Evolutionary conservation across 2,329 filamentous ascomycete genomes (phyloP).

Genomic region (Claviceps monticola): DNA sequence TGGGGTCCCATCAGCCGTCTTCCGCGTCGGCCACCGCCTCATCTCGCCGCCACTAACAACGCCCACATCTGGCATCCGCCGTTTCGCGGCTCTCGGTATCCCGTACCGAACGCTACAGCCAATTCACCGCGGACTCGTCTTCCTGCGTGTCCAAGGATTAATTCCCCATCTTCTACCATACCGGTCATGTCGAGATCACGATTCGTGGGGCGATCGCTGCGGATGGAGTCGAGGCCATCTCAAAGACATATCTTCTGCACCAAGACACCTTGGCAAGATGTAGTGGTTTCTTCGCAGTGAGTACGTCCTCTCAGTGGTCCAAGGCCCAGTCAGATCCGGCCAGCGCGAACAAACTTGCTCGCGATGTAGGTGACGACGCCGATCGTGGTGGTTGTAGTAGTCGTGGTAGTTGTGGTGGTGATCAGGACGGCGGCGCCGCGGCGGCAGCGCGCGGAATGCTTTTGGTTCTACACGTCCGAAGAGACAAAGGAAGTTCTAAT

Average conservation of each 20-base stretch:
- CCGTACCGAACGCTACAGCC: slow-evolving; percentile 14
- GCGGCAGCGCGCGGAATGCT: neutral
- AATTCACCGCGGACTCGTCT: slow-evolving; percentile 63
- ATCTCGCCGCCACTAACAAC: too few relatives aligned
- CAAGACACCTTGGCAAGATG: slow-evolving; percentile 76
- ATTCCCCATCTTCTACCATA: slow-evolving; percentile 74
- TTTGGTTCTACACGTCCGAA: slow-evolving; percentile 9
- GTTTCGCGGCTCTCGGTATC: too few relatives aligned
- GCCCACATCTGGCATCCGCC: too few relatives aligned
- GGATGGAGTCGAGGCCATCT: slow-evolving; percentile 32
- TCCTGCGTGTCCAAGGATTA: slow-evolving; percentile 71
- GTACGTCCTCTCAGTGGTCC: slow-evolving; percentile 64
- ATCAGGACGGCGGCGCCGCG: too few relatives aligned
- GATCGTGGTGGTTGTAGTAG: neutral
- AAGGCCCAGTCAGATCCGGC: slow-evolving; percentile 17
- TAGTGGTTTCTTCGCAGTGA: slow-evolving; percentile 87
- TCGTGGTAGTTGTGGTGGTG: neutral
- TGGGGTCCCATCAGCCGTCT: too few relatives aligned
- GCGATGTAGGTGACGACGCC: slow-evolving; percentile 9
- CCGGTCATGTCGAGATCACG: slow-evolving; percentile 84
- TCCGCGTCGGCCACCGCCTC: too few relatives aligned
- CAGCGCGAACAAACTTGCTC: slow-evolving; percentile 33
- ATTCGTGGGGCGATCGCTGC: slow-evolving; percentile 47
- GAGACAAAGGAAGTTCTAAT: slow-evolving; percentile 72
- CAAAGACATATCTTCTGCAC: slow-evolving; percentile 79